phyloP scores from a whole-genome alignment of 306 rosid species.

The Quercus bicolor region DNA sequence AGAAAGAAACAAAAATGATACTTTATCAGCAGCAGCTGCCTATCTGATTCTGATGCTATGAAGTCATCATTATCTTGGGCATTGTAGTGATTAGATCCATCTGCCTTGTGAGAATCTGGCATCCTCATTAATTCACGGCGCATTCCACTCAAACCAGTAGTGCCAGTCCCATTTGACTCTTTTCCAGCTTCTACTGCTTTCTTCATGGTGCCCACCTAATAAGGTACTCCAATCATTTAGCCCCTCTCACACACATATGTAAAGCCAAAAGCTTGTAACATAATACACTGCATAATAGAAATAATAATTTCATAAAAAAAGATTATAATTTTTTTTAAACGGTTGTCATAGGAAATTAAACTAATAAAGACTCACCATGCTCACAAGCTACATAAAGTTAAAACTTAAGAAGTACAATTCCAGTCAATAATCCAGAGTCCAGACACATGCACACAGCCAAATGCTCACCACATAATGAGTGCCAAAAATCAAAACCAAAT shows the following conservation, averaged over 20 bases:
- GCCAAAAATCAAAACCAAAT: background rate
- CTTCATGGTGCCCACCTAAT: conserved; percentile 65
- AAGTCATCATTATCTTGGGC: conserved; percentile 63
- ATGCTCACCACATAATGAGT: background rate
- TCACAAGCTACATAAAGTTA: too few relatives aligned
- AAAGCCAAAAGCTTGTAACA: background rate
- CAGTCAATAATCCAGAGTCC: too few relatives aligned
- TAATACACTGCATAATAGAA: background rate
- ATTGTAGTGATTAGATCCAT: conserved; percentile 48
- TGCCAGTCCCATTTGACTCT: conserved; percentile 41
- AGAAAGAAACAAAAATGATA: conserved; percentile 23
- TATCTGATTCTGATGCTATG: conserved; percentile 89
- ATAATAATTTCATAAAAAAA: conserved; percentile 2
- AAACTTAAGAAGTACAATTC: too few relatives aligned
- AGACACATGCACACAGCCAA: too few relatives aligned
- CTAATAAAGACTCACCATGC: too few relatives aligned
- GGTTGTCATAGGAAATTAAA: too few relatives aligned
- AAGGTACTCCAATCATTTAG: conserved; percentile 28
- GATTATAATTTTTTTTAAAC: too few relatives aligned
- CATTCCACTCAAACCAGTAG: conserved; percentile 52
- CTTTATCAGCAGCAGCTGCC: conserved; percentile 94
- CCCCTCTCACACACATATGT: conserved; percentile 1
- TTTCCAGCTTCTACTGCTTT: conserved; percentile 58
- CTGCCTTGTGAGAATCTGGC: conserved; percentile 58
- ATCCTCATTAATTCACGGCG: conserved; percentile 85